Base-by-base conservation (phyloP, 208 protist species). In the Acanthamoeba royreba region DNA sequence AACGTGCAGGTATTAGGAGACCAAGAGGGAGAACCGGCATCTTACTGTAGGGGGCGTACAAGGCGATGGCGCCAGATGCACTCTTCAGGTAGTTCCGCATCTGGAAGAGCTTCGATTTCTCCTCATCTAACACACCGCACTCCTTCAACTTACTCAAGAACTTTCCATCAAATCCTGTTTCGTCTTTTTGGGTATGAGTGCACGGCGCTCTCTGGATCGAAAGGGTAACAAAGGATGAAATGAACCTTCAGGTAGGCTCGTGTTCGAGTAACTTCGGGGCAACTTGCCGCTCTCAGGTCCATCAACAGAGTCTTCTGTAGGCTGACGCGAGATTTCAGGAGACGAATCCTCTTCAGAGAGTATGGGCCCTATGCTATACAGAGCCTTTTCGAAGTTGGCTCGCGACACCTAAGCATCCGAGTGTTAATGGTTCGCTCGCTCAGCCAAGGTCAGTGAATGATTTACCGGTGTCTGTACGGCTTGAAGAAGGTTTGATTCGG, bases 341-440 rank as follows among this genome's bases (percentile, higher is more conserved):
- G 43, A 55, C 28, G 22, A 35, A 28, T 55, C 74, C 40, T 85
- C 74, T 9, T 47, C 49, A 22, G 85, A 91, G 11, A 91, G 58
- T 17, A 91, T 91, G 15, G 85, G 85, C 43, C 85, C 49, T 19
- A 91, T 91, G 53, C 85, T 91, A 43, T 85, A 85, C 45, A 85
- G 45, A 4, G 74, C 74, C 45, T 85, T 85, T 25, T 85, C 74
- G 40, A 85, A 85, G 74, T 85, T 85, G 38, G 28, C 0, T 49
- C 74, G 74, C 42, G 74, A 85, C 45, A 85, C 74, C 74, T 85
- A n/a, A n/a, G n/a, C n/a, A n/a, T n/a, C n/a, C n/a, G n/a, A n/a
- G n/a, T n/a, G 45, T 1, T 25, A 22, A 74, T 11, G 17, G 43
- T 15, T 17, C 2, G 19, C 11, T 0, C 28, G 63, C 13, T 35